These are phyloP conservation scores for Ophiostoma piceae DNA, from an alignment of 2,329 filamentous ascomycete genomes.

Conservation along the genomic window DNA sequence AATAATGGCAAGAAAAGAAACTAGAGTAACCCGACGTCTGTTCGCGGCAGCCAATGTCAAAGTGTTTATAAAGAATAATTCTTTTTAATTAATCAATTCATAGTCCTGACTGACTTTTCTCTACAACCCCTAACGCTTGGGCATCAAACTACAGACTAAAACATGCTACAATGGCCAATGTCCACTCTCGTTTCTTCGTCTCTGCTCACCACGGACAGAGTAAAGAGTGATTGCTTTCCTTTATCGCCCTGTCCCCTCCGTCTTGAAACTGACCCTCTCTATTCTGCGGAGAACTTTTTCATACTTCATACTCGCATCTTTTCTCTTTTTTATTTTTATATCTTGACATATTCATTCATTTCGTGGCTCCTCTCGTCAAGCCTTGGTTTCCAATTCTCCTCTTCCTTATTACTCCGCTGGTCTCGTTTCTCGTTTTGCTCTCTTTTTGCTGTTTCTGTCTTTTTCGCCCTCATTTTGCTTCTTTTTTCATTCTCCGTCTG, in stretches of 20 bases:
- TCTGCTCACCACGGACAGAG: neutral
- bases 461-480: neutral
- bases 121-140: constrained; percentile 8
- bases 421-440: neutral
- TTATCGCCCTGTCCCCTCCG: constrained; percentile 2
- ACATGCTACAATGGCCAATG: neutral
- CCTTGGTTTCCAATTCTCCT: neutral
- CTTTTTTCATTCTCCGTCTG: neutral
- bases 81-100: neutral
- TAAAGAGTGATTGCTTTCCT: neutral
- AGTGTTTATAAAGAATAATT: neutral
- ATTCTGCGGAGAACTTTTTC: neutral
- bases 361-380: neutral
- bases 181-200: neutral
- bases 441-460: too few relatives aligned
- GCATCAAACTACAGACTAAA: constrained; percentile 9
- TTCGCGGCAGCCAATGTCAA: neutral
- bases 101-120: neutral
- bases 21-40: neutral
- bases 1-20: neutral
- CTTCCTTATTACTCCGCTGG: neutral
- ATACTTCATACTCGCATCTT: too few relatives aligned
- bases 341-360: neutral
- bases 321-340: too few relatives aligned
- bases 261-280: constrained; percentile 12